Evolutionary conservation across 345 rosid species (phyloP).

Genomic region (Arabidopsis thaliana): TAIR10.1 NC_003071.7:10958001-10958500

Average conservation of each 20-base stretch:
- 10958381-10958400: conserved; percentile 73
- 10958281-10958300: neutral
- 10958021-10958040: conserved; percentile 3
- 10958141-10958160: conserved; percentile 92
- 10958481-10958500: neutral
- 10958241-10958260: conserved; percentile 11
- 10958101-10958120: conserved; percentile 59
- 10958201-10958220: conserved; percentile 60
- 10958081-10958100: conserved; percentile 17
- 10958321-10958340: conserved; percentile 85
- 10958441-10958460: conserved; percentile 74
- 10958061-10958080: conserved; percentile 8
- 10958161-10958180: conserved; percentile 88
- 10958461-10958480: conserved; percentile 27
- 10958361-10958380: conserved; percentile 74
- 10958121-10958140: conserved; percentile 93
- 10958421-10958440: conserved; percentile 89
- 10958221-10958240: conserved; percentile 13
- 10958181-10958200: conserved; percentile 85
- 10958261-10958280: conserved; percentile 22
- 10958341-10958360: conserved; percentile 87
- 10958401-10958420: conserved; percentile 73
- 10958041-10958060: conserved; percentile 9
- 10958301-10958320: conserved; percentile 87
- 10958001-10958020: conserved; percentile 1